These are phyloP conservation scores for Solanum hybrid DNA, from an alignment of 305 asterid species.

Conservation along the genomic window DNA sequence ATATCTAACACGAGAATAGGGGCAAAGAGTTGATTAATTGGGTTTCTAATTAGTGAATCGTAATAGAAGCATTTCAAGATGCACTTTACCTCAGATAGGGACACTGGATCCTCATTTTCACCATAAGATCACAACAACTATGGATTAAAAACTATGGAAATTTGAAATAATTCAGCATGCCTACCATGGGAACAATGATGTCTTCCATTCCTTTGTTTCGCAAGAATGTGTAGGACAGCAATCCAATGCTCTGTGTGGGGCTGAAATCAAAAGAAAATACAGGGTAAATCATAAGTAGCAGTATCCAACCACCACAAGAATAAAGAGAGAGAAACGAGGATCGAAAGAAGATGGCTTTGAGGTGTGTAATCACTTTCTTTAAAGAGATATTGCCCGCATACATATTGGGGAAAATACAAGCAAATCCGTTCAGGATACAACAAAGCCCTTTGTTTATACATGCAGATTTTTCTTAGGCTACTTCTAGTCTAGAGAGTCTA, in stretches of 20 bases:
- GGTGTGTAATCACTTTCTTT: background rate
- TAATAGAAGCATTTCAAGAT: background rate
- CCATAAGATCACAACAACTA: background rate
- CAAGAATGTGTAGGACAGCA: conserved; percentile 84
- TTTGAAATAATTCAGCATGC: background rate
- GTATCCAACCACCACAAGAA: background rate
- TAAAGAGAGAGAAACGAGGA: background rate
- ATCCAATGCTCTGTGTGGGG: conserved; percentile 72
- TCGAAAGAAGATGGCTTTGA: background rate
- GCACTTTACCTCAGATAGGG: background rate
- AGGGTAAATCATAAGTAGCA: background rate
- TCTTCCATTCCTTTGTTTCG: conserved; percentile 84
- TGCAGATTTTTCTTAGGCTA: background rate
- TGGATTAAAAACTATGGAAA: background rate
- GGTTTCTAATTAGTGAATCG: background rate
- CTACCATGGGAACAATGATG: conserved; percentile 88
- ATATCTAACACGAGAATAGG: background rate
- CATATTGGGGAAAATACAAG: background rate
- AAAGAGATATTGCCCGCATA: background rate
- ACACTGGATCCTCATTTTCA: background rate
- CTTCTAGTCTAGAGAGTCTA: background rate
- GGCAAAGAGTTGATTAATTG: background rate
- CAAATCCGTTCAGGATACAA: background rate
- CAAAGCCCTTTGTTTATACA: background rate
- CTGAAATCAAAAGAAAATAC: background rate